Evolutionary conservation across 148 eudicot genomes (phyloP).

Genomic region (Fagopyrum esculentum): DNA sequence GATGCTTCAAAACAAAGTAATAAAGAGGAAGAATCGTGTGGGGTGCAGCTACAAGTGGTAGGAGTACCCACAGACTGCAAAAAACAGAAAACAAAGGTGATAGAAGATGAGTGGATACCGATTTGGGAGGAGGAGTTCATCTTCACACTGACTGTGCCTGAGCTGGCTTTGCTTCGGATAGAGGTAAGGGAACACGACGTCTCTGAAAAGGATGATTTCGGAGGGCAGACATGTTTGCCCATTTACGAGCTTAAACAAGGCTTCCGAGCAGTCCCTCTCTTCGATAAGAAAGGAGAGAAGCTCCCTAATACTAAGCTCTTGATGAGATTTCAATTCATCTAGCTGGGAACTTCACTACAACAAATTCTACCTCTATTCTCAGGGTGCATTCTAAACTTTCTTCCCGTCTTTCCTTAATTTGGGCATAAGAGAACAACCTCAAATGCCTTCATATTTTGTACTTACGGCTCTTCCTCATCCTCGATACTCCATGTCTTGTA

Average conservation of each 20-base stretch:
- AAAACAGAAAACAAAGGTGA: conserved; percentile 30
- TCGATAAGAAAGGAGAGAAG: conserved; percentile 30
- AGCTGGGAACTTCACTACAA: not conserved
- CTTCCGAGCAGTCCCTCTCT: conserved; percentile 39
- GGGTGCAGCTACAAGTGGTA: conserved; percentile 34
- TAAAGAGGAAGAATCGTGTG: no score
- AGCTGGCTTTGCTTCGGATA: conserved; percentile 40
- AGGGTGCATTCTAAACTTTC: no score
- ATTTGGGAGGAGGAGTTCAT: conserved; percentile 42
- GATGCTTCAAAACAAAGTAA: not conserved
- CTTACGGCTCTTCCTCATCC: no score
- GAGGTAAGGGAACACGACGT: conserved; percentile 46
- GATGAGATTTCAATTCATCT: conserved; percentile 20
- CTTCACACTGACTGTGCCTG: conserved; percentile 40
- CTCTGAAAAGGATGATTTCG: conserved; percentile 46
- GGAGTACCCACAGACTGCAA: conserved; percentile 38
- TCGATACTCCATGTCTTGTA: no score
- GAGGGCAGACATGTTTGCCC: conserved; percentile 51
- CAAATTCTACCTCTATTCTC: no score
- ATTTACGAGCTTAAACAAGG: conserved; percentile 35
- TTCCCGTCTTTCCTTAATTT: no score
- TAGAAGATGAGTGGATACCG: conserved; percentile 46
- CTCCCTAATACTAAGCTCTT: conserved; percentile 36
- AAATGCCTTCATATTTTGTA: no score
- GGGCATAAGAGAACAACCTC: no score